Evolutionary conservation across 2,329 filamentous ascomycete species (phyloP), one percentile per base, ranked within the genome.

Genomic region (Paradendryphiella salina): DNA sequence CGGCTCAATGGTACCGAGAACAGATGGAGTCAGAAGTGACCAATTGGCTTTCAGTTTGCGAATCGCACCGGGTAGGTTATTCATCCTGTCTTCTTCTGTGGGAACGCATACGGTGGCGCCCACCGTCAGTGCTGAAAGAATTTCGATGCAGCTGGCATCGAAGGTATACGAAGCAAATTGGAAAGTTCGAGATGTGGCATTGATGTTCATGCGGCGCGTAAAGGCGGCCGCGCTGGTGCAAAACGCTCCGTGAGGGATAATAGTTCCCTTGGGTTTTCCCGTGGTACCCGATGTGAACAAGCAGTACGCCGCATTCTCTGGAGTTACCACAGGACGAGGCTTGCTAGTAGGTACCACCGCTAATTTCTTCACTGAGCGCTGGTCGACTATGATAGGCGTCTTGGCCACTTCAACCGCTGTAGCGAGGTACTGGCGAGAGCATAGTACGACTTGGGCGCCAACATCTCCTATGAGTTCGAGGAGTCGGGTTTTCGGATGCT

Each of bases 211-310:
- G 15, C 56, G 54, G 35, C 41, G 63, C 14, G 64, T 67, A 35
- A 71, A 69, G 1, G 61, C 59, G 41, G 56, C 52, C 33, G 67
- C 63, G 41, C 69, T 67, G 2, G 83, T 82, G 8, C 81, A 81
- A 0, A 88, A 74, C 0, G 83, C 79, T 0, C 76, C 73, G 60
- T 89, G 86, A 5, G 82, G 82, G 50, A 87, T 82, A 28, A 85
- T 82, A 8, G 85, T 82, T 2, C 83, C 85, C 49, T 84, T 83
- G 0, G 82, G 81, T 41, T 76, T 78, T 38, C 66, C 66, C 10
- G 67, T 72, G 17, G 65, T 71, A 11, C 67, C 67, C 15, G 69
- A 72, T 0, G 80, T 81, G 57, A 87, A 84, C 6, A 88, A 77
- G 13, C 85, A 77, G 60, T 85, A 88, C 0, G 84, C 84, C 4